Evolutionary conservation across 805 yeast genomes (phyloP).

Genomic region (Tetrapisispora taiwanensis): DNA sequence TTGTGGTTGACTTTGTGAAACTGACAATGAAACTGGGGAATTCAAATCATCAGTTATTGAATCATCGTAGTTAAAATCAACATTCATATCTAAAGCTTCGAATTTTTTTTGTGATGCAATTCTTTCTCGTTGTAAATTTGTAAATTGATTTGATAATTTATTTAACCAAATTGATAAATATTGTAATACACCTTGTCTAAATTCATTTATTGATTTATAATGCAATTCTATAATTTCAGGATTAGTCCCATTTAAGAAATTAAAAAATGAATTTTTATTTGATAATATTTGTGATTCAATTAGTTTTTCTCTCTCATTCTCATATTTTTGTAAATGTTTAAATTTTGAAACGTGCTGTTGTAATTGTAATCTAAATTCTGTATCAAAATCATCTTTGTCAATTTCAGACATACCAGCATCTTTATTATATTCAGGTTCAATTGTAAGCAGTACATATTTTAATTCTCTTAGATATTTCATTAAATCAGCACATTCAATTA

Average conservation of each 20-base stretch:
- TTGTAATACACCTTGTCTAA: constrained; percentile 41
- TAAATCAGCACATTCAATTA: constrained; percentile 23
- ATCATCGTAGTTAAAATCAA: constrained; percentile 1
- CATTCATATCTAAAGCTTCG: constrained; percentile 22
- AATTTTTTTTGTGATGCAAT: constrained; percentile 30
- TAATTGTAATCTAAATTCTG: constrained; percentile 42
- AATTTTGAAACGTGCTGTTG: constrained; percentile 44
- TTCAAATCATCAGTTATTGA: background rate
- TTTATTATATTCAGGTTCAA: constrained; percentile 23
- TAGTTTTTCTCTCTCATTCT: constrained; percentile 33
- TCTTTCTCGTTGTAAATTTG: constrained; percentile 41
- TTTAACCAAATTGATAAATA: constrained; percentile 39
- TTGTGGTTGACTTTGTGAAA: constrained; percentile 20
- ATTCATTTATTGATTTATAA: constrained; percentile 32
- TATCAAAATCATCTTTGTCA: constrained; percentile 48
- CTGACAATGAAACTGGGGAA: constrained; percentile 10
- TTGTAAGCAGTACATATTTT: constrained; percentile 15
- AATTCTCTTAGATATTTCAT: constrained; percentile 24
- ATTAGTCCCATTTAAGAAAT: constrained; percentile 26
- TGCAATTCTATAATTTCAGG: constrained; percentile 30
- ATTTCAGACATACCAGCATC: constrained; percentile 30
- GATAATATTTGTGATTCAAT: constrained; percentile 18
- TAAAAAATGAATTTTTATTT: constrained; percentile 16
- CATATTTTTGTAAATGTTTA: constrained; percentile 42
- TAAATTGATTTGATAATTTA: constrained; percentile 35